Base-by-base conservation (phyloP, 768 basidiomycete species). In the Pleurotus salmoneostramineus region DNA sequence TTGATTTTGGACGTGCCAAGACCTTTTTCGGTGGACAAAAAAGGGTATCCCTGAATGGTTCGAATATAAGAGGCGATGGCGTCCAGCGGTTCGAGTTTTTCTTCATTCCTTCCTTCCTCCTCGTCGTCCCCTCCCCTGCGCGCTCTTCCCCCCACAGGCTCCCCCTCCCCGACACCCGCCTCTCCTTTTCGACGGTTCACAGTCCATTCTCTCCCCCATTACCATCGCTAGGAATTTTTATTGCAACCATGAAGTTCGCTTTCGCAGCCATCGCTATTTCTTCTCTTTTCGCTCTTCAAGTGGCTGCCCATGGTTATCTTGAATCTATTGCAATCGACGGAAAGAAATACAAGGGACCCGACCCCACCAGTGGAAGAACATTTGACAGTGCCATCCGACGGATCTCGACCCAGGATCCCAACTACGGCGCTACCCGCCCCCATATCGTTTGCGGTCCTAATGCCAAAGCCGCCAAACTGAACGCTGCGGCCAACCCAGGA, bases 361-460 rank as follows among this genome's bases (percentile, higher is more conserved):
- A 58, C 6, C 74, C 75, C 3, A 64, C 52, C 27, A 55, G 52
- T 12, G 52, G 52, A 40, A 55, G 32, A 31, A 55, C 27, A 7
- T n/a, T 55, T 14, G 40, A 55, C 27, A 55, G 52, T 43, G 36
- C 52, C 6, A 55, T 55, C 17, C 35, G 52, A 17, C n/a, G 52
- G 52, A 55, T 55, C 32, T 55, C 52, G 6, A 42, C 52, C 27
- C 52, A 55, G 32, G 52, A 55, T 43, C 52, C 52, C 36, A 55
- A 55, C 17, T 55, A 55, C 17, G 78, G 77, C 46, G 69, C 76
- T 17, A 64, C 62, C 11, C 77, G 78, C 50, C 47, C 69, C 14
- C 72, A 74, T 58, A 50, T 83, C 21, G 77, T 73, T 67, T 84
- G 83, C 58, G 83, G 83, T 14, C 73, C 72, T 36, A 64, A 67